These are phyloP conservation scores for Stereum hirsutum DNA, from an alignment of 1,284 basidiomycete species.

Conservation along the genomic window DNA sequence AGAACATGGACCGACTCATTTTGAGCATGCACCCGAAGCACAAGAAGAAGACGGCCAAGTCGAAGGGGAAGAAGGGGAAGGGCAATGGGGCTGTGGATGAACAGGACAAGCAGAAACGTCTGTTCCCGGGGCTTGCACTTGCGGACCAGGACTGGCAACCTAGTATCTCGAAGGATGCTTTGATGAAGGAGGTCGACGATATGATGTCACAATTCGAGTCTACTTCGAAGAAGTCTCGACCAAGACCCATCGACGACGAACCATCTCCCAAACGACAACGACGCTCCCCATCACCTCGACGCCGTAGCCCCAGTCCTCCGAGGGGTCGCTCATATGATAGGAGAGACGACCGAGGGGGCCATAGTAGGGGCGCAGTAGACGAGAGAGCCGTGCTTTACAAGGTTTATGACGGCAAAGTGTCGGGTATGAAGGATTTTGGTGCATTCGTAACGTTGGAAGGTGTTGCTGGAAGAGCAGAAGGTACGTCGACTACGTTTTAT, in stretches of 20 bases:
- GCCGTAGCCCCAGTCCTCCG: slow-evolving; percentile 46
- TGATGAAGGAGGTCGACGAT: slow-evolving; percentile 79
- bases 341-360: slow-evolving; percentile 27
- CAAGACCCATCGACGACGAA: slow-evolving; percentile 37
- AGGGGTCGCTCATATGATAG: slow-evolving; percentile 39
- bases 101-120: slow-evolving; percentile 66
- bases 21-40: slow-evolving; percentile 94
- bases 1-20: slow-evolving; percentile 92
- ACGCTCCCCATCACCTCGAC: slow-evolving; percentile 30
- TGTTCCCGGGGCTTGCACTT: slow-evolving; percentile 90
- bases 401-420: slow-evolving; percentile 86
- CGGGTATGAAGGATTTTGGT: slow-evolving; percentile 90
- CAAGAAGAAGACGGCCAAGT: slow-evolving; percentile 60
- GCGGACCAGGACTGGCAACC: slow-evolving; percentile 64
- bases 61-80: slow-evolving; percentile 31
- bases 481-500: slow-evolving; percentile 34
- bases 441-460: slow-evolving; percentile 91
- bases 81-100: slow-evolving; percentile 33
- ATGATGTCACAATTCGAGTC: slow-evolving; percentile 75
- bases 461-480: slow-evolving; percentile 78
- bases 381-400: slow-evolving; percentile 88
- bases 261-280: slow-evolving; percentile 51
- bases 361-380: slow-evolving; percentile 45
- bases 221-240: slow-evolving; percentile 48
- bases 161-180: slow-evolving; percentile 49